phyloP scores from a whole-genome alignment of 257 asterid genomes.

The Solanum sitiens region DNA sequence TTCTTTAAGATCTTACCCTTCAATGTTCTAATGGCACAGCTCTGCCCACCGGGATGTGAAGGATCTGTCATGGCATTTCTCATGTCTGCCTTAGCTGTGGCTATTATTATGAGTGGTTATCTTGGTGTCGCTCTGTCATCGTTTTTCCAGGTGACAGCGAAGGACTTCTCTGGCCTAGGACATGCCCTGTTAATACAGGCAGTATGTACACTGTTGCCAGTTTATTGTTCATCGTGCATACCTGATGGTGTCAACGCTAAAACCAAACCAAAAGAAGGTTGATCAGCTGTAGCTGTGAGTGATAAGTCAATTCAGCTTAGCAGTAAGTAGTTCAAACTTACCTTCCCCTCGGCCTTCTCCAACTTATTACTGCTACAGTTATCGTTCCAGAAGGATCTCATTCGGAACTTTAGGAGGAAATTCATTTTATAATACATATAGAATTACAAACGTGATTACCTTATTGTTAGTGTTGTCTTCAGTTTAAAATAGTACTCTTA shows the following conservation, averaged over 20 bases:
- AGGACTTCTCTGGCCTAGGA: conserved; percentile 60
- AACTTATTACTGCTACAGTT: not conserved
- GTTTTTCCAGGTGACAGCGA: conserved; percentile 41
- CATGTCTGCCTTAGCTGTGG: conserved; percentile 75
- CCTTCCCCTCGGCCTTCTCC: not conserved
- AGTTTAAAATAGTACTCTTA: not conserved
- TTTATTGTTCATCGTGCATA: conserved; percentile 49
- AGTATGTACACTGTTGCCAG: conserved; percentile 60
- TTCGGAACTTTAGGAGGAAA: not conserved
- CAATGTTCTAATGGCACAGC: conserved; percentile 67
- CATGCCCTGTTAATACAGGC: conserved; percentile 63
- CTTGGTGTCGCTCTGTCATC: conserved; percentile 80
- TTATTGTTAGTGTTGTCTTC: not conserved
- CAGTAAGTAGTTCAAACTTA: not conserved
- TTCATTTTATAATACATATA: not conserved
- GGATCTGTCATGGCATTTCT: conserved; percentile 94
- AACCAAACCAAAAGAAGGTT: conserved; percentile 41
- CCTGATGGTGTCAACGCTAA: conserved; percentile 43
- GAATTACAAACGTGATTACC: not conserved
- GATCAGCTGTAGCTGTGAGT: not conserved
- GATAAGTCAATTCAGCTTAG: not conserved
- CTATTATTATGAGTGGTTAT: conserved; percentile 72
- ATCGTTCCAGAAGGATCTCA: not conserved
- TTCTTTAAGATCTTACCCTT: conserved; percentile 86
- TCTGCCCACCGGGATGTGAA: conserved; percentile 89